Base-by-base conservation (phyloP, 1,284 basidiomycete species). In the Apiotrichum brassicae region DNA sequence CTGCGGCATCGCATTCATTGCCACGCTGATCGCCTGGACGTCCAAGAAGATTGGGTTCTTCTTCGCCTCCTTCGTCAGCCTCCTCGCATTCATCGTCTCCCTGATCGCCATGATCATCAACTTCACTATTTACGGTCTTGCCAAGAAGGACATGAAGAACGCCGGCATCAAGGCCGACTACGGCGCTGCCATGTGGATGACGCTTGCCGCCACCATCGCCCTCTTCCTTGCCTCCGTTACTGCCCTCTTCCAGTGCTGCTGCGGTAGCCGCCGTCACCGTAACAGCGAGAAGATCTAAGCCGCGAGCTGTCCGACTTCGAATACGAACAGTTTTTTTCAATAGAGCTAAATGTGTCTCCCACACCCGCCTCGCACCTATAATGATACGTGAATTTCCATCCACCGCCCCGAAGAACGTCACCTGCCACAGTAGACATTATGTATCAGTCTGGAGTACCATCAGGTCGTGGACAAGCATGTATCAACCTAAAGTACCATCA, bases 61-160 rank as follows among this genome's bases (percentile, higher is more conserved):
- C 43, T 65, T 66, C 46, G 63, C 68, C 11, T 45, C 64, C 7
- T 26, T 72, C 25, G 44, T 69, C 20, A 58, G 70, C 24, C 48
- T 65, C 43, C 43, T 70, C 14, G 64, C 68, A 0, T 68, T 67
- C 49, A 23, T 72, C 46, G 55, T 68, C 49, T 68, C 70, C 8
- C 65, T 68, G 16, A 65, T 61, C 41, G 71, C 66, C 20, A 70
- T 73, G 51, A 57, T 70, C 18, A 51, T 69, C 44, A 63, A 70
- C 50, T 71, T 71, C 49, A 61, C 54, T 44, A 37, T 65, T 20
- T 69, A 69, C 44, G 60, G 54, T 23, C 49, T 65, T 26, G 55
- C 66, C 54, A 53, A 53, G 22, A 49, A 61, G 51, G 51, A 62
- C 37, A 56, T 66, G 51, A 61, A 66, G 43, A 48, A 49, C 25